Evolutionary conservation across 192 early-diverging fungal species (phyloP), one percentile per base, ranked within the genome.

Genomic region (Podila clonocystis): DNA sequence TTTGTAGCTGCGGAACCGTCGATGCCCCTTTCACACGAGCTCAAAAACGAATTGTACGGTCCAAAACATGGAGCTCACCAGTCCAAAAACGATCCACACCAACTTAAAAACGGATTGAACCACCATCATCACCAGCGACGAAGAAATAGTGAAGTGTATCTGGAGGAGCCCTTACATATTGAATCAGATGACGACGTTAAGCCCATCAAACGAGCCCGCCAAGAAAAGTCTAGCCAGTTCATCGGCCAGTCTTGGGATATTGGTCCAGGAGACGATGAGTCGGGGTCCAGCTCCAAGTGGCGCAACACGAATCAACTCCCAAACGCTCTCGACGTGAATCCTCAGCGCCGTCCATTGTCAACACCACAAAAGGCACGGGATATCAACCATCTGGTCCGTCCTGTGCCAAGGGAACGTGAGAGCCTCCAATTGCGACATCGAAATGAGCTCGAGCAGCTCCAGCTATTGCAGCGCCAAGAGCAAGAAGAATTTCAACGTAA

Each of bases 211-310:
- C 67, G 71, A 13, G 33, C 24, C 48, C 65, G 66, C 5, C 50
- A 70, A 55, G 33, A 12, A 31, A 69, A 31, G 57, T 33, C 57
- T 38, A 64, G 65, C 24, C 77, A 73, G 22, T 80, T 60, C 26
- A 68, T 80, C 41, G 77, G 77, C 17, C 77, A 80, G 62, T 73
- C 77, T 9, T 80, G 77, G 77, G 67, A 80, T 69, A 55, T 80
- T 9, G 57, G 74, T 22, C 62, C 74, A 17, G 75, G 69, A 58
- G 19, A 58, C 1, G 68, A 78, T 5, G 59, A 24, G 11, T 31
- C 34, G 30, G 38, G 48, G 9, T 6, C 50, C 8, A 55, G n/a
- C 19, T 26, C 52, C 24, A 55, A 55, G 17, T 55, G 52, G 52
- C 52, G 9, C 52, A 55, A 55, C n/a, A 11, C 52, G 9, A 55